A percentile compares a stretch with the other conserved stretches of the same genome.
Evolutionary conservation across 352 stramenopile genomes (phyloP).

Genomic region (Hyaloperonospora arabidopsidis): DNA sequence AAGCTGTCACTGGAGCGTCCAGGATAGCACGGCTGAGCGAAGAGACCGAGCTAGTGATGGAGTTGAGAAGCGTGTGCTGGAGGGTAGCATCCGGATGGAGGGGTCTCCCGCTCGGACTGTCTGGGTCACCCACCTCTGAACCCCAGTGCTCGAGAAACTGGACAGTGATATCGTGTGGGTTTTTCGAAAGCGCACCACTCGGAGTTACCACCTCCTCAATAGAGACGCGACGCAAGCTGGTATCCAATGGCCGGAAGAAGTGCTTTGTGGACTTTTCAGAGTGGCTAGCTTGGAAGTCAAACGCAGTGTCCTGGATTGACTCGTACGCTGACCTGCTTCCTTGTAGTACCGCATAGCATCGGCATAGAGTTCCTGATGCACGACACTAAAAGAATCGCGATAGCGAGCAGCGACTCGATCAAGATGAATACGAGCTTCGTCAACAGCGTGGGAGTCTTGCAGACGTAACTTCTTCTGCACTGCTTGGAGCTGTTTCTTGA

Average conservation of each 20-base stretch:
- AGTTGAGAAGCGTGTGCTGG: background rate
- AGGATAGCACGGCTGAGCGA: background rate
- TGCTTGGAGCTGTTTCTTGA: background rate
- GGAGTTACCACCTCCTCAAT: background rate
- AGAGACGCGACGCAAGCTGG: background rate
- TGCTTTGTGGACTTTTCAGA: background rate
- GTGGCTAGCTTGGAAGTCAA: conserved; percentile 1
- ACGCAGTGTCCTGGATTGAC: background rate
- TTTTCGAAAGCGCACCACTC: background rate
- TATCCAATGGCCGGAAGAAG: conserved; percentile 1
- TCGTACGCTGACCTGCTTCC: background rate
- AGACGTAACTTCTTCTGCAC: background rate
- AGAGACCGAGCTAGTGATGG: background rate
- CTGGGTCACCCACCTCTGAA: background rate
- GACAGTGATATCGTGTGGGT: background rate
- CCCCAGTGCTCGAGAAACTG: background rate
- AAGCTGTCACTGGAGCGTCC: background rate
- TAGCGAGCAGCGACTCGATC: conserved; percentile 1
- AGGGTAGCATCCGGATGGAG: background rate
- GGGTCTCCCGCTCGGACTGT: background rate
- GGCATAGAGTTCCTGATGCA: background rate
- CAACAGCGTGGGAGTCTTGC: background rate
- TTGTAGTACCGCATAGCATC: background rate
- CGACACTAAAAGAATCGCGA: background rate
- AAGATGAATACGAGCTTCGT: background rate